Evolutionary conservation across 805 yeast genomes (phyloP).

Genomic region (Kazachstania viticola): DNA sequence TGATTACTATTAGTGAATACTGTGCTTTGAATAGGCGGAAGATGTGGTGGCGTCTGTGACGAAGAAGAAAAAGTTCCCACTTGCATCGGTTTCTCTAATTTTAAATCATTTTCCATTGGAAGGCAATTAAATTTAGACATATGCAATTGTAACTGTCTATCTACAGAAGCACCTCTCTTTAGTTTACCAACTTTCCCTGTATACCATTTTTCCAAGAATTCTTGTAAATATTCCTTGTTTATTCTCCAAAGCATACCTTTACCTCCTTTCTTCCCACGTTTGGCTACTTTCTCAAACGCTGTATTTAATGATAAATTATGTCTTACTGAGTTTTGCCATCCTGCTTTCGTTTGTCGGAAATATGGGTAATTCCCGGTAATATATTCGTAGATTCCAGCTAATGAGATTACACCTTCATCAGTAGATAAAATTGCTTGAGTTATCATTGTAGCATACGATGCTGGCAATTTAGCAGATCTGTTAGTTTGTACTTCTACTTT

Average conservation of each 20-base stretch:
- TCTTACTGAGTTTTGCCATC: conserved; percentile 97
- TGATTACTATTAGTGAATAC: too few species aligned
- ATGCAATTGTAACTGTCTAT: conserved; percentile 67
- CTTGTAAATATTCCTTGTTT: conserved; percentile 68
- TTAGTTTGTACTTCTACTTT: background rate
- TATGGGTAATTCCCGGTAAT: conserved; percentile 76
- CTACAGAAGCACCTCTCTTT: conserved; percentile 58
- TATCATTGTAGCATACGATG: conserved; percentile 93
- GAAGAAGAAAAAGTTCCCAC: too few species aligned
- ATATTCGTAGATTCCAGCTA: conserved; percentile 87
- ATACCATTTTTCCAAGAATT: conserved; percentile 67
- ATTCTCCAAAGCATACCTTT: conserved; percentile 99
- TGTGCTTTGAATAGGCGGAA: background rate
- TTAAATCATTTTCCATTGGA: conserved; percentile 17
- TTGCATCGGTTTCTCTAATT: background rate
- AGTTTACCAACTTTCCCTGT: conserved; percentile 60
- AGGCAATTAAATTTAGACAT: conserved; percentile 35
- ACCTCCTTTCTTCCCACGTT: conserved; percentile 90
- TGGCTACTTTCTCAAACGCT: conserved; percentile 93
- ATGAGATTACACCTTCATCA: conserved; percentile 71
- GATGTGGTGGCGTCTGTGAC: background rate
- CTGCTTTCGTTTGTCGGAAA: conserved; percentile 76
- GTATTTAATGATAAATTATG: conserved; percentile 88
- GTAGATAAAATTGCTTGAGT: conserved; percentile 90
- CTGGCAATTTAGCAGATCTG: conserved; percentile 75